Evolutionary conservation across 2,329 filamentous ascomycete genomes (phyloP).

Genomic region (Fusarium sp.): DNA sequence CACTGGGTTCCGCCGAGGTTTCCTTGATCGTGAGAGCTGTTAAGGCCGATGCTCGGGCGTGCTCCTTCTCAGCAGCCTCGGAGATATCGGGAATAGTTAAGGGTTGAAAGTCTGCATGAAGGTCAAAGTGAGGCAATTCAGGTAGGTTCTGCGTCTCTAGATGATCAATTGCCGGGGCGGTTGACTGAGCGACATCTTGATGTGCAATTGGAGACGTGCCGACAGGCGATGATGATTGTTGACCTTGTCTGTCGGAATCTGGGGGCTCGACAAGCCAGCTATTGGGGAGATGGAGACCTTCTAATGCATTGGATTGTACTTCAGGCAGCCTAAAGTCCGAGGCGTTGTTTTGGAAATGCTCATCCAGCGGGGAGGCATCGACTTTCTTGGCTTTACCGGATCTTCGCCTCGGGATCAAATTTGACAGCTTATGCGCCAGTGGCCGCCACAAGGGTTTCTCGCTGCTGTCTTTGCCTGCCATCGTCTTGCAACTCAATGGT

Average conservation of each 20-base stretch:
- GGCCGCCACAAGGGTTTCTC: constrained; percentile 31
- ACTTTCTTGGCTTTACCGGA: constrained; percentile 21
- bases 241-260: constrained; percentile 3
- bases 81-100: constrained; percentile 10
- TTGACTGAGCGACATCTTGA: neutral
- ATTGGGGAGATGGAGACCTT: constrained; percentile 23
- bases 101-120: neutral
- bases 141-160: constrained; percentile 8
- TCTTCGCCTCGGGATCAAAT: constrained; percentile 10
- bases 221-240: neutral
- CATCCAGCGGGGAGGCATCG: neutral
- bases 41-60: constrained; percentile 13
- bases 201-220: neutral
- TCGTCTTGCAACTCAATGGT: constrained; percentile 14
- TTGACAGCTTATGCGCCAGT: constrained; percentile 28
- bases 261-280: constrained; percentile 24
- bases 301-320: constrained; percentile 22
- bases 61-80: constrained; percentile 3
- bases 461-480: constrained; percentile 26
- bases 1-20: neutral
- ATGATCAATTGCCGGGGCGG: constrained; percentile 7
- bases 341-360: neutral
- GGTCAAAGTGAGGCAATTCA: constrained; percentile 4
- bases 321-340: constrained; percentile 23
- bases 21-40: constrained; percentile 1